phyloP scores from a whole-genome alignment of 2,329 filamentous ascomycete genomes.

The Aspergillus fumigatus region DNA sequence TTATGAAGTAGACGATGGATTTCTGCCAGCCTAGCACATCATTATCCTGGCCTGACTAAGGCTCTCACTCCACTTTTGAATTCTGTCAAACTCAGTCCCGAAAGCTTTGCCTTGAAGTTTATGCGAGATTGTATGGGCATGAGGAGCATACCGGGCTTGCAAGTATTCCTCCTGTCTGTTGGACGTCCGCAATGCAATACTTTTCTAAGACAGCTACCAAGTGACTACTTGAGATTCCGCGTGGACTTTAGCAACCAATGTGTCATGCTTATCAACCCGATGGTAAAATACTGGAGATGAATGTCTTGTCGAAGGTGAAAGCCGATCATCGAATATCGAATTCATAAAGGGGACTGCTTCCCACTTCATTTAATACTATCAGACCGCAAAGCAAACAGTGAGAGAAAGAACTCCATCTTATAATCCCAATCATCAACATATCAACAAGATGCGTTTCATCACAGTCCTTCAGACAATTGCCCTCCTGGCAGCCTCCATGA shows the following conservation, averaged over 20 bases:
- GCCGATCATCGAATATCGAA: background rate
- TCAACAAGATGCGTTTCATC: constrained; percentile 1
- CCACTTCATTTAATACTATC: background rate
- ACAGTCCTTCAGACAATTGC: constrained; percentile 23
- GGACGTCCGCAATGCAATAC: background rate
- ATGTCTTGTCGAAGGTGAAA: background rate
- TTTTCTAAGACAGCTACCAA: background rate
- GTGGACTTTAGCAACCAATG: background rate
- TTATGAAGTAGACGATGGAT: background rate
- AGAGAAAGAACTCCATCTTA: background rate
- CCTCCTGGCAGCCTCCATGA: constrained; percentile 15
- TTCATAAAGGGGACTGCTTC: background rate
- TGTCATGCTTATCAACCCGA: background rate
- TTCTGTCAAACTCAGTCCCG: background rate
- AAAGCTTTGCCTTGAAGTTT: background rate
- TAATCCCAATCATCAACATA: background rate
- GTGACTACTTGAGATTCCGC: too few relatives aligned
- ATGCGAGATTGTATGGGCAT: background rate
- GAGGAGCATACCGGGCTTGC: background rate
- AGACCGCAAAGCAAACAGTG: background rate
- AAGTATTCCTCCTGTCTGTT: background rate
- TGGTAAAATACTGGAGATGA: background rate
- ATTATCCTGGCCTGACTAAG: background rate
- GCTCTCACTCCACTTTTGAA: background rate
- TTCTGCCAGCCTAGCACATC: background rate